phyloP scores from a whole-genome alignment of 371 early-diverging fungal species.

The Mortierella sp. region DNA sequence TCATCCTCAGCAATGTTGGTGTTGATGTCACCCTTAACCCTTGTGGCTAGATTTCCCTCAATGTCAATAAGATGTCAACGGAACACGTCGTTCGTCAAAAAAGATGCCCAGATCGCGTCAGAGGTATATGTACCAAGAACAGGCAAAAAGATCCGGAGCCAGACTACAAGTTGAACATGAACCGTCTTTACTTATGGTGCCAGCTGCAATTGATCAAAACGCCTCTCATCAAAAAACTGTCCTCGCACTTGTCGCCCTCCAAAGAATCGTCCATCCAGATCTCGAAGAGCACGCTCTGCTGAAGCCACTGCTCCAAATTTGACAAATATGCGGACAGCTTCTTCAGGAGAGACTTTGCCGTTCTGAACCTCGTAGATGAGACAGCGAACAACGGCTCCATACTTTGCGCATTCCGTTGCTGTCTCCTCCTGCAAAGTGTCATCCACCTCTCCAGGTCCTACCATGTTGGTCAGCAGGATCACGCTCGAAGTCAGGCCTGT shows the following conservation, averaged over 20 bases:
- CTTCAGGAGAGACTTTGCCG: constrained; percentile 65
- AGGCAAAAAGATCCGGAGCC: too few relatives aligned
- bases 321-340: constrained; percentile 78
- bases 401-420: constrained; percentile 79
- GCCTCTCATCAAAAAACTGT: constrained; percentile 61
- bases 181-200: constrained; percentile 62
- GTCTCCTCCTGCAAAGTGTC: constrained; percentile 80
- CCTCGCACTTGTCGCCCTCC: constrained; percentile 77
- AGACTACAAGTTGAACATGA: too few relatives aligned
- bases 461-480: constrained; percentile 71
- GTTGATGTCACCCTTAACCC: too few relatives aligned
- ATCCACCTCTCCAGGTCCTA: constrained; percentile 79
- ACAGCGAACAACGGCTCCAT: constrained; percentile 76
- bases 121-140: too few relatives aligned
- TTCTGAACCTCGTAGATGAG: constrained; percentile 71
- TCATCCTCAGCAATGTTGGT: too few relatives aligned
- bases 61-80: too few relatives aligned
- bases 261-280: constrained; percentile 80
- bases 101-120: too few relatives aligned
- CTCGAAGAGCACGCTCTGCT: constrained; percentile 67
- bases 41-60: too few relatives aligned
- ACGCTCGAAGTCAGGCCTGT: constrained; percentile 53
- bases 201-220: constrained; percentile 67
- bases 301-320: constrained; percentile 64
- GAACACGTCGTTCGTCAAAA: too few relatives aligned